Evolutionary conservation across 495 filamentous ascomycete species (phyloP).

Genomic region (Chaetomidium leptoderma): DNA sequence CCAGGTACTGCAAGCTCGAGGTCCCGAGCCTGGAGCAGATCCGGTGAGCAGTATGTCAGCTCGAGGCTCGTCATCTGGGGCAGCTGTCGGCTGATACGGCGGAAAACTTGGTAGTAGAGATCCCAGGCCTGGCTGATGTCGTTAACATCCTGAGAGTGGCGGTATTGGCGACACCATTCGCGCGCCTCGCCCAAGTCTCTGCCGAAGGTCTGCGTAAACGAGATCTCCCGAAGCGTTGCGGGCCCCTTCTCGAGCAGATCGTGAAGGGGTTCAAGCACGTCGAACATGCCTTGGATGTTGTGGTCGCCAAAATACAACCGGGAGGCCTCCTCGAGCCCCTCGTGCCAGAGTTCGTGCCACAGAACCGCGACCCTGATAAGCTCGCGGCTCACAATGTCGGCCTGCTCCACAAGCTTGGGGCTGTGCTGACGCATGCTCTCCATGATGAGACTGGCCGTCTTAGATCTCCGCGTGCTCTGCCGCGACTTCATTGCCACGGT

Average conservation of each 20-base stretch:
- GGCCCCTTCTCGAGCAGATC: slow-evolving; percentile 84
- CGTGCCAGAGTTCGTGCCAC: slow-evolving; percentile 99
- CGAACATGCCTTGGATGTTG: slow-evolving; percentile 96
- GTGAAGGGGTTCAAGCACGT: slow-evolving; percentile 82
- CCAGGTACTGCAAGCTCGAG: slow-evolving; percentile 91
- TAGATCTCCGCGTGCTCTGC: slow-evolving; percentile 68
- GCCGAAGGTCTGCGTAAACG: slow-evolving; percentile 96
- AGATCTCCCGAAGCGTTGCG: slow-evolving; percentile 89
- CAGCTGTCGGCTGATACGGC: slow-evolving; percentile 88
- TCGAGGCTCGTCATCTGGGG: slow-evolving; percentile 90
- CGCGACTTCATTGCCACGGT: slow-evolving; percentile 95
- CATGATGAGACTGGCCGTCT: slow-evolving; percentile 88
- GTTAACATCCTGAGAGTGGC: slow-evolving; percentile 76
- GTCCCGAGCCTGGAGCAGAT: slow-evolving; percentile 72
- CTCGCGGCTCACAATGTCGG: slow-evolving; percentile 88
- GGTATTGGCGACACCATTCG: slow-evolving; percentile 92
- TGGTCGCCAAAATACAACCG: slow-evolving; percentile 88
- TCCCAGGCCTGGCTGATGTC: slow-evolving; percentile 99
- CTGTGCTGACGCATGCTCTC: slow-evolving; percentile 96
- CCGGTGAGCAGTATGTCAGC: slow-evolving; percentile 92
- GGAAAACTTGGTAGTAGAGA: slow-evolving; percentile 95
- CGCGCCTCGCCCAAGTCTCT: slow-evolving; percentile 89
- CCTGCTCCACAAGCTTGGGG: slow-evolving; percentile 89
- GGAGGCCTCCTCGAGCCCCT: slow-evolving; percentile 96
- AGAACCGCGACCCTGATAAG: slow-evolving; percentile 93